phyloP scores from a whole-genome alignment of 2,329 filamentous ascomycete species.

The Cladophialophora chaetospira region DNA sequence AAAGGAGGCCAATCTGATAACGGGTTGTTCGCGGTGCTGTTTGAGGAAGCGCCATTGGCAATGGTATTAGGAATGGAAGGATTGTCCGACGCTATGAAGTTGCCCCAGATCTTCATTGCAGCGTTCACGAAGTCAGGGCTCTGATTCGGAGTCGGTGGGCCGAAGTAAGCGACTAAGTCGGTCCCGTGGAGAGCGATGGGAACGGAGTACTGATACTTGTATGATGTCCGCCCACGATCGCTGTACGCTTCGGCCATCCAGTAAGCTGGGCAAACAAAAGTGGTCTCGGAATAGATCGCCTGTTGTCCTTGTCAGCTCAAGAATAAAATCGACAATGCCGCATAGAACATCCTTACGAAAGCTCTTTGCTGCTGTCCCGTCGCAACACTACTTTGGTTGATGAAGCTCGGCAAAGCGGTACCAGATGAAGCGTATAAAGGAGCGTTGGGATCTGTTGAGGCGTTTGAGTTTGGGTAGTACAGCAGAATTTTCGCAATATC shows the following conservation, averaged over 20 bases:
- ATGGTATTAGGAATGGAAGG: slow-evolving; percentile 43
- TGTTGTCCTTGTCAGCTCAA: slow-evolving; percentile 13
- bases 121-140: slow-evolving; percentile 42
- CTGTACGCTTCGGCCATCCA: slow-evolving; percentile 54
- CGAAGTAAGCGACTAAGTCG: slow-evolving; percentile 39
- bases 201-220: slow-evolving; percentile 57
- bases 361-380: slow-evolving; percentile 59
- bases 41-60: slow-evolving; percentile 35
- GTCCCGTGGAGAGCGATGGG: slow-evolving; percentile 56
- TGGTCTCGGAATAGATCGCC: slow-evolving; percentile 58
- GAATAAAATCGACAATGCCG: neutral
- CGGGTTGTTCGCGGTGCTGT: slow-evolving; percentile 29
- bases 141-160: slow-evolving; percentile 28
- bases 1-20: slow-evolving; percentile 42
- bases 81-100: slow-evolving; percentile 48
- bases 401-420: slow-evolving; percentile 46
- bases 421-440: slow-evolving; percentile 45
- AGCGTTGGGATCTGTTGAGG: slow-evolving; percentile 30
- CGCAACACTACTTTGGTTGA: slow-evolving; percentile 53
- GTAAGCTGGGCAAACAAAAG: slow-evolving; percentile 59
- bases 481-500: slow-evolving; percentile 44
- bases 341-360: slow-evolving; percentile 9
- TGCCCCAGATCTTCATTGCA: slow-evolving; percentile 50
- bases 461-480: slow-evolving; percentile 41
- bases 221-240: slow-evolving; percentile 54